Evolutionary conservation across 257 asterid genomes (phyloP).

Genomic region (Plectranthus barbatus): DNA sequence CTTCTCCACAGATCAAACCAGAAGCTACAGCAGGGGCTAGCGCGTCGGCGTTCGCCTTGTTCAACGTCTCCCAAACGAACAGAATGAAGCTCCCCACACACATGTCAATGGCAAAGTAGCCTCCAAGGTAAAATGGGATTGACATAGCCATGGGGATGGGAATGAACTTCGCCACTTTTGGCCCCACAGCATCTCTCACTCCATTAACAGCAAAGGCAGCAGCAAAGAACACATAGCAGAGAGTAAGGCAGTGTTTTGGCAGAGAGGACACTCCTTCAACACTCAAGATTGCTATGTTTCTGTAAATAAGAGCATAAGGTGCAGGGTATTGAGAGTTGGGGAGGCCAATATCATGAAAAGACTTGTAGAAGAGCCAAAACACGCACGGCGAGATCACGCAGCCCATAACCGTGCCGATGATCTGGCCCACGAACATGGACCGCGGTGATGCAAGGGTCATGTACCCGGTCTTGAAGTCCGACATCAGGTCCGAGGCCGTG

Average conservation of each 20-base stretch:
- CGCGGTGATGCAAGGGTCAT: no score
- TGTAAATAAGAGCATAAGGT: conserved; percentile 57
- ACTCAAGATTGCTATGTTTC: conserved; percentile 75
- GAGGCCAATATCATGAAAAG: conserved; percentile 47
- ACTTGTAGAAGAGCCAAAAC: conserved; percentile 80
- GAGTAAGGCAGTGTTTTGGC: conserved; percentile 66
- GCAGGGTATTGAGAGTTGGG: conserved; percentile 54
- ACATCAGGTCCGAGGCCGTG: no score
- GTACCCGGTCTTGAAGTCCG: no score
- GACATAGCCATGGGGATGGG: conserved; percentile 97
- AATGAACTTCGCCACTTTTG: conserved; percentile 44
- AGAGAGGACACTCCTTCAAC: conserved; percentile 65
- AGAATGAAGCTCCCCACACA: conserved; percentile 76
- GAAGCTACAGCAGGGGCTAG: conserved; percentile 87
- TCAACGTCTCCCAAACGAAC: conserved; percentile 56
- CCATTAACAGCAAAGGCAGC: conserved; percentile 55
- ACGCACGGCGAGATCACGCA: conserved; percentile 75
- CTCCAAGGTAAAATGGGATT: conserved; percentile 75
- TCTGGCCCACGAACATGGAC: conserved; percentile 85
- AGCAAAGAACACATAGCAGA: conserved; percentile 48
- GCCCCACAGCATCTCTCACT: conserved; percentile 49
- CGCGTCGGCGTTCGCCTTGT: conserved; percentile 73
- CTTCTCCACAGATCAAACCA: conserved; percentile 85
- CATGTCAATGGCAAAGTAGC: conserved; percentile 74
- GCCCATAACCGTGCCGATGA: conserved; percentile 87